Conservation (phyloP, 2,329 filamentous ascomycete species). For the Diplocarpon mali region DNA sequence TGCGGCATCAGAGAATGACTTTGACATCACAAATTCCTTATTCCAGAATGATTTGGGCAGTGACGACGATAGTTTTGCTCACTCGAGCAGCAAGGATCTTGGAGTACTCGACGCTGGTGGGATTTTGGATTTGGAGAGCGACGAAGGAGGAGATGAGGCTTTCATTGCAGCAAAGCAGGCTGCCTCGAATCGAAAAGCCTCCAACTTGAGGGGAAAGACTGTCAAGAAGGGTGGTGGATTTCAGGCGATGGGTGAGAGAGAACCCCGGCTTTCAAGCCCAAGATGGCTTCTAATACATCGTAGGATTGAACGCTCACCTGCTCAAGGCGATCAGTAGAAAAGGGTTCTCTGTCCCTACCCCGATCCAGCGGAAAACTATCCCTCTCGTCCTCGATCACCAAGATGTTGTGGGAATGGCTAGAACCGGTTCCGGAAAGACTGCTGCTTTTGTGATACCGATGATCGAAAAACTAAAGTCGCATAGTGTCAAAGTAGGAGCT, state of each 20-base stretch:
- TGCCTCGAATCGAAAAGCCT: conserved; percentile 74
- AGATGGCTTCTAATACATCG: conserved; percentile 10
- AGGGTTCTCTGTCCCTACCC: conserved; percentile 91
- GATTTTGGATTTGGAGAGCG: conserved; percentile 47
- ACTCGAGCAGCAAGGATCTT: conserved; percentile 28
- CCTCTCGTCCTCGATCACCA: conserved; percentile 79
- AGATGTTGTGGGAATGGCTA: conserved; percentile 97
- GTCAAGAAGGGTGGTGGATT: conserved; percentile 96
- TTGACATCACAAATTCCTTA: conserved; percentile 76
- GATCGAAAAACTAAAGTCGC: conserved; percentile 84
- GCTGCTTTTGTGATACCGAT: conserved; percentile 97
- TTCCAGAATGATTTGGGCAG: conserved; percentile 50
- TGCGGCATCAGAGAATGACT: conserved; percentile 75
- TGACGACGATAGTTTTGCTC: conserved; percentile 32
- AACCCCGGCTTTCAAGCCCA: neutral
- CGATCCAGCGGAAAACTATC: conserved; percentile 94
- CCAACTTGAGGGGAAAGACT: conserved; percentile 71
- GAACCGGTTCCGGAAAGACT: conserved; percentile 98
- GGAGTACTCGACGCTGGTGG: conserved; percentile 47
- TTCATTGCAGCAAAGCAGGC: conserved; percentile 87
- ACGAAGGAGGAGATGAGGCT: conserved; percentile 64
- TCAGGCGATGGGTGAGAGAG: conserved; percentile 71
- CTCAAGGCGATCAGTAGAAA: conserved; percentile 88
- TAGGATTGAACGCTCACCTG: conserved; percentile 67
- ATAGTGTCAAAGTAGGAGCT: conserved; percentile 77